These are phyloP conservation scores for Debaryomyces robertsiae DNA, from an alignment of 1,139 yeast genomes.

Conservation along the genomic window DNA sequence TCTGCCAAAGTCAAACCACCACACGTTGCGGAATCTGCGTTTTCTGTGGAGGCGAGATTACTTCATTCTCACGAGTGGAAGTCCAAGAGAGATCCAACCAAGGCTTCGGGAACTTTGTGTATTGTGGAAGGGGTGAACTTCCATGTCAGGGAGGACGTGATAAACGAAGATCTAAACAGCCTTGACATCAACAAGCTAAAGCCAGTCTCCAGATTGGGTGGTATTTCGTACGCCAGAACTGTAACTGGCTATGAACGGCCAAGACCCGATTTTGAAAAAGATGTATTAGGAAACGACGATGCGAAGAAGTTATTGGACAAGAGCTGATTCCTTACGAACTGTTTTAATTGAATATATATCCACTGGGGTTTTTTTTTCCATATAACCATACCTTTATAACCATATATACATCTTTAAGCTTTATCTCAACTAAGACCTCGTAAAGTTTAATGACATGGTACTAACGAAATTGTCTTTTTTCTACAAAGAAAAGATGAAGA, in stretches of 20 bases:
- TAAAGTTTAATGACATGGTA: too few species aligned
- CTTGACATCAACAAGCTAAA: constrained; percentile 52
- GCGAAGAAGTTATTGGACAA: constrained; percentile 4
- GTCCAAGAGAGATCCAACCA: constrained; percentile 40
- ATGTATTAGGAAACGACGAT: constrained; percentile 13
- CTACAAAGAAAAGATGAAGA: too few species aligned
- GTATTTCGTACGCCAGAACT: constrained; percentile 50
- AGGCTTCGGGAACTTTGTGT: constrained; percentile 41
- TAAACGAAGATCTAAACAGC: constrained; percentile 39
- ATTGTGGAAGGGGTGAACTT: constrained; percentile 59
- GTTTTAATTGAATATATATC: background rate
- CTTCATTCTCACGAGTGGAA: constrained; percentile 47
- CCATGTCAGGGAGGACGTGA: constrained; percentile 58
- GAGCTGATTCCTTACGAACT: constrained; percentile 9
- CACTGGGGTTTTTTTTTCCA: too few species aligned
- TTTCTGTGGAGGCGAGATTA: constrained; percentile 58
- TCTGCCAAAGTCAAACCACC: constrained; percentile 53
- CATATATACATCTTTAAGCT: background rate
- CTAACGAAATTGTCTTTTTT: too few species aligned
- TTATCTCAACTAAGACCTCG: too few species aligned
- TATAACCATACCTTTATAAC: background rate
- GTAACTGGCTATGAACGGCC: constrained; percentile 44
- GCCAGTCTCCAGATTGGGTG: constrained; percentile 62
- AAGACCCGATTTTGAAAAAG: constrained; percentile 40
- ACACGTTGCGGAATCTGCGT: constrained; percentile 63